Conservation (phyloP, 139 green algal species). For the Volvox africanus region DNA sequence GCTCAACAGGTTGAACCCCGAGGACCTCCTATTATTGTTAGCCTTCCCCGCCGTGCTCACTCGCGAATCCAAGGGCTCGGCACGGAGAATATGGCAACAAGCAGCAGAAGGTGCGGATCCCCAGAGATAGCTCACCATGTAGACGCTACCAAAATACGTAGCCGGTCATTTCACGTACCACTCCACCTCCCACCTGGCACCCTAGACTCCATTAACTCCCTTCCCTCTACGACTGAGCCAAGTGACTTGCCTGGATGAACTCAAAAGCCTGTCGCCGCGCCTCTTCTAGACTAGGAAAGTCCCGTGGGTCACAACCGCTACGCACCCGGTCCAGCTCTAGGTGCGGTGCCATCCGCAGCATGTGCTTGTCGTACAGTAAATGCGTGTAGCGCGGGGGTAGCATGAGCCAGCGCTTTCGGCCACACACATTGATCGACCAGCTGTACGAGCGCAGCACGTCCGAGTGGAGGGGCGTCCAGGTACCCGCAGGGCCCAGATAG, state of each 20-base stretch:
- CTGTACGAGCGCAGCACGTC: constrained; percentile 90
- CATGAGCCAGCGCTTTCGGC: constrained; percentile 84
- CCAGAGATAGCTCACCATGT: too few relatives aligned
- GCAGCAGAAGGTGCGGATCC: too few relatives aligned
- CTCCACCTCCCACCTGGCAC: not conserved
- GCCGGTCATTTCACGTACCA: not conserved
- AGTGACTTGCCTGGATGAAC: constrained; percentile 47
- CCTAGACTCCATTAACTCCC: not conserved
- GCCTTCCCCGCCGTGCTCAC: too few relatives aligned
- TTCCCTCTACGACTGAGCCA: too few relatives aligned
- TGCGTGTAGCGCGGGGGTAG: constrained; percentile 75
- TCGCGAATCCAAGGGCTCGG: too few relatives aligned
- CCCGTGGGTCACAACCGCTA: not conserved
- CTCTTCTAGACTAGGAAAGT: constrained; percentile 61
- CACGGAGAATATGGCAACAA: too few relatives aligned
- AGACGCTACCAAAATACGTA: too few relatives aligned
- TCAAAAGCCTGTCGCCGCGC: constrained; percentile 44
- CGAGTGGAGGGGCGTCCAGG: constrained; percentile 85
- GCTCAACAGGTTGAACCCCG: too few relatives aligned
- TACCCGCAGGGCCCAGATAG: constrained; percentile 64
- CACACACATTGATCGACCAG: constrained; percentile 87
- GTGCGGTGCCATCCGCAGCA: constrained; percentile 43
- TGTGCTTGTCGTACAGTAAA: constrained; percentile 54
- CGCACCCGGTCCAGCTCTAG: constrained; percentile 31
- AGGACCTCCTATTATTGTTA: too few relatives aligned